Evolutionary conservation across 495 filamentous ascomycete genomes (phyloP).

Genomic region (Filosporella fistucella): DNA sequence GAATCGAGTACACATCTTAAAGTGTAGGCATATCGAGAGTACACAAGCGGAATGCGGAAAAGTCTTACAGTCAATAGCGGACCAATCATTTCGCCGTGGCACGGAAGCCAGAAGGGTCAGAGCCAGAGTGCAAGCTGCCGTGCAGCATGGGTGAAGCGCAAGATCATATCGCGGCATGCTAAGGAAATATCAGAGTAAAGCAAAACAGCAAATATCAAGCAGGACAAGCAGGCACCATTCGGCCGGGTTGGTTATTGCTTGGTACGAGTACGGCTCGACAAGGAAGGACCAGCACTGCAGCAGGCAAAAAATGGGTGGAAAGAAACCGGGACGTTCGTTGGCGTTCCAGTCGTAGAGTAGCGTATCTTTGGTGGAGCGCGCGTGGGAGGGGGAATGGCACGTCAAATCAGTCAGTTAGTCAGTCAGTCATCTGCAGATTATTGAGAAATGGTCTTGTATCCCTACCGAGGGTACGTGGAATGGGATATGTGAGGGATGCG

Average conservation of each 20-base stretch:
- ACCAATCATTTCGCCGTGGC: too few relatives aligned
- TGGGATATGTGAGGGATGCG: conserved; percentile 14
- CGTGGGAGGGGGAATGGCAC: conserved; percentile 5
- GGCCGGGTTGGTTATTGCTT: background rate
- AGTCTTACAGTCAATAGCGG: too few relatives aligned
- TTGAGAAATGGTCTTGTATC: too few relatives aligned
- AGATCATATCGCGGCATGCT: background rate
- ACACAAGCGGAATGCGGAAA: too few relatives aligned
- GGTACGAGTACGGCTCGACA: background rate
- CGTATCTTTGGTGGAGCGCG: conserved; percentile 11
- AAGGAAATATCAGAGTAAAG: background rate
- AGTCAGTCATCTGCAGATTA: too few relatives aligned
- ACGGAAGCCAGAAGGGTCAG: too few relatives aligned
- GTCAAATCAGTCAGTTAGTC: too few relatives aligned
- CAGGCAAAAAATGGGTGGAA: background rate
- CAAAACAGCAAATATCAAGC: background rate
- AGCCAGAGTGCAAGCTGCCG: conserved; percentile 1
- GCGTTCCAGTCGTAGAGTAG: conserved; percentile 8
- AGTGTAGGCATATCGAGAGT: too few relatives aligned
- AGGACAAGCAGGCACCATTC: background rate
- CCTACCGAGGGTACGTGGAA: too few relatives aligned
- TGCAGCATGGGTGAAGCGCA: conserved; percentile 9
- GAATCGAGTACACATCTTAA: too few relatives aligned
- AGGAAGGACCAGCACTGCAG: background rate
- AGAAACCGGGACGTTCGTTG: background rate